A percentile compares a stretch with the other conserved stretches of the same genome.
Conservation (phyloP, 257 asterid genomes). For the Galeopsis tetrahit region DNA sequence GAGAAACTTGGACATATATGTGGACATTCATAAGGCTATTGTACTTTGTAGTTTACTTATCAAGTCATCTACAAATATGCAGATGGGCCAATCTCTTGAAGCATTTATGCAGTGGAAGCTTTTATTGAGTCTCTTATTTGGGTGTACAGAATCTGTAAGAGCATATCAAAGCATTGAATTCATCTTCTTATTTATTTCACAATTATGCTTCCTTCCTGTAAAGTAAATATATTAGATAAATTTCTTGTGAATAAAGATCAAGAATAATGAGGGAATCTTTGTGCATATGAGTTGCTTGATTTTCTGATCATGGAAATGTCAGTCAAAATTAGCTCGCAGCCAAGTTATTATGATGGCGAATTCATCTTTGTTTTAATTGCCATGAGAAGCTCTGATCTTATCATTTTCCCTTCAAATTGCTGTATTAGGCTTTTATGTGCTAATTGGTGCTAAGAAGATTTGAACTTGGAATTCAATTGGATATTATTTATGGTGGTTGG, state of each 20-base stretch:
- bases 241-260: slow-evolving; percentile 11
- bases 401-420: slow-evolving; percentile 11
- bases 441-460: slow-evolving; percentile 1
- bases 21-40: slow-evolving; percentile 7
- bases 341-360: not conserved
- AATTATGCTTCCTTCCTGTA: slow-evolving; percentile 10
- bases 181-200: slow-evolving; percentile 15
- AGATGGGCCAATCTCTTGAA: slow-evolving; percentile 99
- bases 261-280: not conserved
- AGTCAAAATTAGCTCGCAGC: not conserved
- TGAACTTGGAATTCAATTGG: not conserved
- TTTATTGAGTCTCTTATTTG: slow-evolving; percentile 75
- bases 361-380: not conserved
- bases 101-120: slow-evolving; percentile 92
- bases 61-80: slow-evolving; percentile 39
- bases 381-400: slow-evolving; percentile 18
- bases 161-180: slow-evolving; percentile 20
- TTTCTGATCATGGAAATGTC: slow-evolving; percentile 17
- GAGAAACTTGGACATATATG: slow-evolving; percentile 17
- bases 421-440: not conserved
- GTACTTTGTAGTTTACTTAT: slow-evolving; percentile 25
- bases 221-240: not conserved
- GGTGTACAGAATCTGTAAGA: slow-evolving; percentile 93
- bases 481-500: slow-evolving; percentile 5
- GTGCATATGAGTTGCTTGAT: not conserved